Percentiles rank a stretch among this genome's conserved stretches.
These are phyloP conservation scores for Sarcodon sp. DNA, from an alignment of 768 basidiomycete species.

Conservation along the genomic window DNA sequence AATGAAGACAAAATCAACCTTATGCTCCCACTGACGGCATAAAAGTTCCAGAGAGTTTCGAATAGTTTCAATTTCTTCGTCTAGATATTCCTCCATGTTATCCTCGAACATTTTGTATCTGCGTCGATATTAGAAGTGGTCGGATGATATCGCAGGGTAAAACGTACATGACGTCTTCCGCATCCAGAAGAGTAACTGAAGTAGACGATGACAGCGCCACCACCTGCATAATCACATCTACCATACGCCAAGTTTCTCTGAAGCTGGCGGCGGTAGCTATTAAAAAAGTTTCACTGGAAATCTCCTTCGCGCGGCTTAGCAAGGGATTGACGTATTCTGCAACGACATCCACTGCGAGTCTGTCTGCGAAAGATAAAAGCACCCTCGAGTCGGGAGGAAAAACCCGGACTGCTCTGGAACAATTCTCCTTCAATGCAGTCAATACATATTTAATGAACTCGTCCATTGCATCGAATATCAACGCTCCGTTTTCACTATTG, in stretches of 20 bases:
- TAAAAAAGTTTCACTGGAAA: slow-evolving; percentile 61
- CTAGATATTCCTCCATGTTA: slow-evolving; percentile 96
- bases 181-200: slow-evolving; percentile 33
- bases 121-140: slow-evolving; percentile 3
- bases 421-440: slow-evolving; percentile 55
- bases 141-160: not conserved
- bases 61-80: slow-evolving; percentile 80
- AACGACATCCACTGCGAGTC: slow-evolving; percentile 78
- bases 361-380: slow-evolving; percentile 69
- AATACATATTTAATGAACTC: slow-evolving; percentile 68
- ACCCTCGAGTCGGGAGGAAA: slow-evolving; percentile 78
- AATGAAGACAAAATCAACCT: slow-evolving; percentile 26
- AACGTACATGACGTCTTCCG: slow-evolving; percentile 78
- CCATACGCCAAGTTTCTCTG: slow-evolving; percentile 77
- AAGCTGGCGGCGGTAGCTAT: slow-evolving; percentile 86
- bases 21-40: slow-evolving; percentile 70
- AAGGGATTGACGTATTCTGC: slow-evolving; percentile 61
- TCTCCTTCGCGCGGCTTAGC: slow-evolving; percentile 62
- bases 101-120: slow-evolving; percentile 93
- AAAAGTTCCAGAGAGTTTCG: slow-evolving; percentile 63
- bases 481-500: slow-evolving; percentile 28
- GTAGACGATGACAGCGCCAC: slow-evolving; percentile 24
- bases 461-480: slow-evolving; percentile 93
- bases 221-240: slow-evolving; percentile 58
- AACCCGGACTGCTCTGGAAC: slow-evolving; percentile 68